A percentile compares a stretch with the other conserved stretches of the same genome.
phyloP scores from a whole-genome alignment of 345 rosid genomes.

The Boechera divaricarpa region DNA sequence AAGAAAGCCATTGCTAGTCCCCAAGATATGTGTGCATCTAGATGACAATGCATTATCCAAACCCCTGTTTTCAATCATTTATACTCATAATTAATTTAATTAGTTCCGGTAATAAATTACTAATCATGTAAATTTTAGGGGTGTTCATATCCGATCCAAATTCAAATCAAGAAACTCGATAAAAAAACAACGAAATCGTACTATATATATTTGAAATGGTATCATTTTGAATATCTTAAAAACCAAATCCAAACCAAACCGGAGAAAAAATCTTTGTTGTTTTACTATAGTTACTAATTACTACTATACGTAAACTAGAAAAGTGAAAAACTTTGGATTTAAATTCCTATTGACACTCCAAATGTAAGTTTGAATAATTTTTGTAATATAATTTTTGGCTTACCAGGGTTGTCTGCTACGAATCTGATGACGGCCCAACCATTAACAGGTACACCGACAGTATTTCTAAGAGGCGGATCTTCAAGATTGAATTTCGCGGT shows the following conservation, averaged over 20 bases:
- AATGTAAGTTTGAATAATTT: too few species aligned
- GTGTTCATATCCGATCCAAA: too few species aligned
- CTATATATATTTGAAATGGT: too few species aligned
- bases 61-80: constrained; percentile 56
- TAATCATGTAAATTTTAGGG: background rate
- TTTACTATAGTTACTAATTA: too few species aligned
- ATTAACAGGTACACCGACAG: constrained; percentile 66
- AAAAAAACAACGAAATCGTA: too few species aligned
- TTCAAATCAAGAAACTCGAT: too few species aligned
- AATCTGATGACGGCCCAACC: constrained; percentile 98
- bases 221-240: too few species aligned
- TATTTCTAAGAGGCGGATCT: constrained; percentile 92
- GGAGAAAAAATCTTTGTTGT: too few species aligned
- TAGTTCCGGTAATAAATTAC: background rate
- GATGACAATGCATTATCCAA: constrained; percentile 97
- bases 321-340: too few species aligned
- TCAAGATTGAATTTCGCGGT: constrained; percentile 71
- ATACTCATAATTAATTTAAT: background rate
- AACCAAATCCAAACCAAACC: too few species aligned
- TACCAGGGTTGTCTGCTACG: constrained; percentile 97
- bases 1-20: constrained; percentile 90
- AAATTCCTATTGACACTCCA: too few species aligned
- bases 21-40: constrained; percentile 92
- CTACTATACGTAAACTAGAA: too few species aligned
- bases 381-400: background rate